Conservation (phyloP, 805 yeast species). For the Candida ortonii region DNA sequence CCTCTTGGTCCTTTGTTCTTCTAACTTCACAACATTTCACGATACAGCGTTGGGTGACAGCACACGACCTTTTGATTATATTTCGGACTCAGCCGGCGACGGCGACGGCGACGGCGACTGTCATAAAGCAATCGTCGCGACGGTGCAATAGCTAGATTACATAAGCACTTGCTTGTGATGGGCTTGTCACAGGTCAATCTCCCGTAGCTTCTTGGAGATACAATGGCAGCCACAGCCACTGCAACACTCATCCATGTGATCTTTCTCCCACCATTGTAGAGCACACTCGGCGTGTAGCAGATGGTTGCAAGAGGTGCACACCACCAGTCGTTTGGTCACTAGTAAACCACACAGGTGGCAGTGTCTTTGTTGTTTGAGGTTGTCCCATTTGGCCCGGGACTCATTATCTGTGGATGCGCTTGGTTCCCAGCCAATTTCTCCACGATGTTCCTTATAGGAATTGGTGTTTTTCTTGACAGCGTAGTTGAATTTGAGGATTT, state of each 20-base stretch:
- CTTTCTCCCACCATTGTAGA: constrained; percentile 67
- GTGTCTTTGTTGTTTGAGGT: constrained; percentile 30
- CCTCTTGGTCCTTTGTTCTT: too few relatives aligned
- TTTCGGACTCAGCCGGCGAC: too few relatives aligned
- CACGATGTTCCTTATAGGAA: constrained; percentile 25
- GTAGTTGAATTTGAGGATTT: constrained; percentile 69
- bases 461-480: constrained; percentile 8
- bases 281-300: constrained; percentile 79
- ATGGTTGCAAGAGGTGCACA: constrained; percentile 77
- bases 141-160: too few relatives aligned
- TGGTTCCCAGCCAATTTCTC: constrained; percentile 33
- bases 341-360: constrained; percentile 68
- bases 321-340: constrained; percentile 57
- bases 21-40: too few relatives aligned
- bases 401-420: too few relatives aligned
- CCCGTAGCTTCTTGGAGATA: constrained; percentile 29
- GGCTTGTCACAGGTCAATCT: constrained; percentile 6
- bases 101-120: too few relatives aligned
- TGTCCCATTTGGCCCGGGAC: constrained; percentile 13
- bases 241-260: constrained; percentile 56
- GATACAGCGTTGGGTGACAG: too few relatives aligned
- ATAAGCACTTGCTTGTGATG: too few relatives aligned
- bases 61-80: too few relatives aligned
- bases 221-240: constrained; percentile 86
- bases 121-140: too few relatives aligned